Base-by-base conservation (phyloP, 1,284 basidiomycete genomes). In the Tausonia pullulans region DNA sequence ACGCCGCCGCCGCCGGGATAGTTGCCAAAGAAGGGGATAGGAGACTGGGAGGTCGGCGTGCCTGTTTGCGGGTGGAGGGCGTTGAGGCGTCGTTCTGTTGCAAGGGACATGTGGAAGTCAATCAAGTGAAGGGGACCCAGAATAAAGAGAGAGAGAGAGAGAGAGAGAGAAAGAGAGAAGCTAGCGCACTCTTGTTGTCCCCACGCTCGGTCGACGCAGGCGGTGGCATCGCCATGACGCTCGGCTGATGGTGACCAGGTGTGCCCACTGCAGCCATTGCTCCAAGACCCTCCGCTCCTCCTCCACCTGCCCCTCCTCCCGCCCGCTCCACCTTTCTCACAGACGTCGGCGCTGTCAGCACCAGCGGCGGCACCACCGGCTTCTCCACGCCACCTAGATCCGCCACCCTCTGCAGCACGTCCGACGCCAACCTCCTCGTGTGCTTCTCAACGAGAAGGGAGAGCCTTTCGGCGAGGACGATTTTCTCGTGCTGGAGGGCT, bases 401-500 rank as follows among this genome's bases (percentile, higher is more conserved):
- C 10, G 64, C 64, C 16, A 66, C 64, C 49, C 60, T 62, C 1
- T 54, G 59, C 11, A 62, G 43, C 5, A 66, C 61, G 45, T 66
- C 64, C 10, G 58, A 41, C 41, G 62, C 64, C 43, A 66, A 48
- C 45, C 57, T 50, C 14, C 60, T 46, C 27, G 45, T 41, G 16
- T 62, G 64, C 44, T 66, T 66, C 2, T 50, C 49, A 51, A 66
- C 56, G 7, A 59, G 27, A 6, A 45, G 45, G 10, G 40, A 14
- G 13, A 78, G 69, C 49, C 74, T 68, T 56, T 74, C 74, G 5
- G 75, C 73, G 9, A 77, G 69, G 51, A 69, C 68, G 43, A 74
- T 69, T 69, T 78, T 78, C 57, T 77, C 77, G 27, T 72, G 69
- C 66, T 77, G 76, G 10, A 77, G 66, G 7, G 66, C 58, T 57